phyloP scores from a whole-genome alignment of 352 stramenopile species.

The Paralagenidium karlingii region DNA sequence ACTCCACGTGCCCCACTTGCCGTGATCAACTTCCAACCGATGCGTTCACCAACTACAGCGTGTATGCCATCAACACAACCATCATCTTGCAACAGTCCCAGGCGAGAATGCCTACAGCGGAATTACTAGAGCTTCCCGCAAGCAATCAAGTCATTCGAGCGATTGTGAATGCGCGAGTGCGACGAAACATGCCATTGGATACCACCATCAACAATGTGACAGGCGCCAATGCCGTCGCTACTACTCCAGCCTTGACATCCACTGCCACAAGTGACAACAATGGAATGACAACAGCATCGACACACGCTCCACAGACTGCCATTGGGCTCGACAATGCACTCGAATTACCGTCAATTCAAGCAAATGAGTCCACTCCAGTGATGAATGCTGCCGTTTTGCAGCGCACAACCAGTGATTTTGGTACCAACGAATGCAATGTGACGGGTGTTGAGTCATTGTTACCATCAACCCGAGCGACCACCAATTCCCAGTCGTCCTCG shows the following conservation, averaged over 20 bases:
- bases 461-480: too few relatives aligned
- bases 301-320: too few relatives aligned
- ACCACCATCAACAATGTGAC: too few relatives aligned
- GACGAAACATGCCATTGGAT: conserved; percentile 11
- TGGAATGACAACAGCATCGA: too few relatives aligned
- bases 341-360: conserved; percentile 35
- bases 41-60: conserved; percentile 74
- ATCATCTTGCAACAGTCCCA: conserved; percentile 82
- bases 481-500: too few relatives aligned
- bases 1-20: conserved; percentile 77
- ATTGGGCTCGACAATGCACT: too few relatives aligned
- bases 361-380: conserved; percentile 31
- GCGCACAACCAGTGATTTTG: conserved; percentile 54
- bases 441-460: too few relatives aligned
- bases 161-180: conserved; percentile 74
- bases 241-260: too few relatives aligned
- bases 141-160: conserved; percentile 81
- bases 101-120: conserved; percentile 50
- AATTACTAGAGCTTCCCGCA: conserved; percentile 66
- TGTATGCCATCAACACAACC: conserved; percentile 85
- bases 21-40: conserved; percentile 70
- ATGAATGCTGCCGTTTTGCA: conserved; percentile 75
- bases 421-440: too few relatives aligned
- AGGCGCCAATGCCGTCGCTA: too few relatives aligned
- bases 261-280: too few relatives aligned